Evolutionary conservation across 352 stramenopile species (phyloP).

Genomic region (Hyaloperonospora arabidopsidis): DNA sequence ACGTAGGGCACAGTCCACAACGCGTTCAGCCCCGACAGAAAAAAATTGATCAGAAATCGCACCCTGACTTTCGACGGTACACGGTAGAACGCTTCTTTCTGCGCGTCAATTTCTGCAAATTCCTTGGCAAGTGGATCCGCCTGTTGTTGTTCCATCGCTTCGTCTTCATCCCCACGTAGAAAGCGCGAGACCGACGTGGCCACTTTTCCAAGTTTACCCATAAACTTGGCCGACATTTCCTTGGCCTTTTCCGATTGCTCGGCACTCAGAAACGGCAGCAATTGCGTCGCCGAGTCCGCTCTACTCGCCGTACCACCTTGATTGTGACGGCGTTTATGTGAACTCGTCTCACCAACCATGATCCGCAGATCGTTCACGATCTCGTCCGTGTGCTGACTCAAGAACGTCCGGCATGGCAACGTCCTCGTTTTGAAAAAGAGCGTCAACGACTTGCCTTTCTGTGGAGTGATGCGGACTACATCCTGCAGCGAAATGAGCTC

Average conservation of each 20-base stretch:
- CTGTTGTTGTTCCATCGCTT: constrained; percentile 25
- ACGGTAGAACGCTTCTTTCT: constrained; percentile 61
- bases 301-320: constrained; percentile 12
- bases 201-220: constrained; percentile 60
- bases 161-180: constrained; percentile 57
- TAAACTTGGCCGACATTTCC: constrained; percentile 77
- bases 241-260: constrained; percentile 74
- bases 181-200: constrained; percentile 56
- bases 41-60: constrained; percentile 5
- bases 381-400: constrained; percentile 61
- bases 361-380: constrained; percentile 56
- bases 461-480: constrained; percentile 66
- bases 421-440: constrained; percentile 69
- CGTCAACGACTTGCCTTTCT: constrained; percentile 66
- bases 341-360: constrained; percentile 44
- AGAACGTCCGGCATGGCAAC: constrained; percentile 56
- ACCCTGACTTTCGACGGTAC: constrained; percentile 62
- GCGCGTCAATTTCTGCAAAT: constrained; percentile 43
- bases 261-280: constrained; percentile 57
- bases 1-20: neutral
- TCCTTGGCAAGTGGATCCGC: constrained; percentile 31
- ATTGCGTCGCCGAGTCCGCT: constrained; percentile 28
- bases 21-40: constrained; percentile 1
- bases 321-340: constrained; percentile 35
- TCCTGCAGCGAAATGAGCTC: constrained; percentile 60